phyloP scores from a whole-genome alignment of 306 rosid genomes.

The Prunus mongolica region DNA sequence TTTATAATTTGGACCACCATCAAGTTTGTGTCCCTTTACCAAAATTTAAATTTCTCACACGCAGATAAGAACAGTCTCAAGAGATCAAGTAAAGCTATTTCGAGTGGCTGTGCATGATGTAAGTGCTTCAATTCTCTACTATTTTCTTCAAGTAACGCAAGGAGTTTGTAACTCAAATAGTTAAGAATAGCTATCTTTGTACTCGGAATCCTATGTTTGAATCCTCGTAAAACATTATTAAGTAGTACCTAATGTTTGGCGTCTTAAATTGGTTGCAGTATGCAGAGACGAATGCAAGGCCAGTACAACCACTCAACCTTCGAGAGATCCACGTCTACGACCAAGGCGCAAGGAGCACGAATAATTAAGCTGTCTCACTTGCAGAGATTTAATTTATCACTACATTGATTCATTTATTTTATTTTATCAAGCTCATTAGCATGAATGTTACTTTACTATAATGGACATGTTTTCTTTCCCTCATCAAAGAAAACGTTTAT shows the following conservation, averaged over 20 bases:
- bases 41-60: not conserved
- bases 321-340: constrained; percentile 17
- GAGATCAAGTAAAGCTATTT: constrained; percentile 26
- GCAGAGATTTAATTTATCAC: not conserved
- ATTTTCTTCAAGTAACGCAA: not conserved
- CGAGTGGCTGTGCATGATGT: constrained; percentile 28
- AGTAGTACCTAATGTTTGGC: not conserved
- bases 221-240: no score
- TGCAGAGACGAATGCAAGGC: constrained; percentile 41
- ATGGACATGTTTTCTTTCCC: no score
- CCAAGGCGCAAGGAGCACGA: not conserved
- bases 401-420: not conserved
- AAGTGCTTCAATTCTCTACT: not conserved
- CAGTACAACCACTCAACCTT: constrained; percentile 25
- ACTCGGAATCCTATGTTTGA: no score
- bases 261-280: constrained; percentile 6
- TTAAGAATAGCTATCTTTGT: no score
- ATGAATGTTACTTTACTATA: no score
- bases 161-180: fast-evolving
- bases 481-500: no score
- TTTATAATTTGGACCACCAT: not conserved
- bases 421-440: no score
- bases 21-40: not conserved
- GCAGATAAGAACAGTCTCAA: constrained; percentile 23
- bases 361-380: not conserved